Evolutionary conservation across 768 basidiomycete species (phyloP).

Genomic region (Chalciporus piperatus): DNA sequence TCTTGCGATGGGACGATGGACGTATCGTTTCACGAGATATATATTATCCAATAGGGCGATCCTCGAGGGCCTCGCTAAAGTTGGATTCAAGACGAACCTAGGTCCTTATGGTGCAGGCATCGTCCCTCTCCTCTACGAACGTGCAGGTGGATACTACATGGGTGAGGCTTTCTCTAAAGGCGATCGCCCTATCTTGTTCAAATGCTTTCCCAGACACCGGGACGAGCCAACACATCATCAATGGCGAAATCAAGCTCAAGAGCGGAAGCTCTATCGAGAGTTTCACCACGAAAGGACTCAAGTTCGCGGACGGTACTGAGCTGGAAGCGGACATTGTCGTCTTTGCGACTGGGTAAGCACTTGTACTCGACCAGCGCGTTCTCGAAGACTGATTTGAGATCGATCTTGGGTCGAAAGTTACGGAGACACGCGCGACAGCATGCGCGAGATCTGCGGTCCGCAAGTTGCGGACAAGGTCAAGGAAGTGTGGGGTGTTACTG

Average conservation of each 20-base stretch:
- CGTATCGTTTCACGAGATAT: not conserved
- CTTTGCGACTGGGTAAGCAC: conserved; percentile 29
- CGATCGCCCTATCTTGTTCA: not conserved
- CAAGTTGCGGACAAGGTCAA: conserved; percentile 44
- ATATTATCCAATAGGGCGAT: conserved; percentile 26
- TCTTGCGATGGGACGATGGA: not conserved
- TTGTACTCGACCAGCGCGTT: not conserved
- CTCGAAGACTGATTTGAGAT: not conserved
- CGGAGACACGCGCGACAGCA: conserved; percentile 40
- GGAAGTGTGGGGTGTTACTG: conserved; percentile 58
- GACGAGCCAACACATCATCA: conserved; percentile 41
- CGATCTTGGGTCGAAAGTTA: conserved; percentile 33
- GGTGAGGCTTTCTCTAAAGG: conserved; percentile 18
- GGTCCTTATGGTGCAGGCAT: conserved; percentile 36
- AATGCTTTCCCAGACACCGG: conserved; percentile 29
- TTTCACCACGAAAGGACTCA: conserved; percentile 33
- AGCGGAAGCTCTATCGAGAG: conserved; percentile 34
- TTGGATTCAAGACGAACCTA: conserved; percentile 37
- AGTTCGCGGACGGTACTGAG: conserved; percentile 29
- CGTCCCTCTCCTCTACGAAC: conserved; percentile 22
- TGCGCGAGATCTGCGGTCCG: conserved; percentile 45
- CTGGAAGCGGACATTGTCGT: conserved; percentile 33
- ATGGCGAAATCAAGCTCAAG: conserved; percentile 52
- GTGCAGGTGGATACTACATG: conserved; percentile 41
- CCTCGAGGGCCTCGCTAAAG: conserved; percentile 36